Evolutionary conservation across 176 grass and related monocot species (phyloP), one percentile per base, ranked within the genome.

Genomic region (Avena sativa): DNA sequence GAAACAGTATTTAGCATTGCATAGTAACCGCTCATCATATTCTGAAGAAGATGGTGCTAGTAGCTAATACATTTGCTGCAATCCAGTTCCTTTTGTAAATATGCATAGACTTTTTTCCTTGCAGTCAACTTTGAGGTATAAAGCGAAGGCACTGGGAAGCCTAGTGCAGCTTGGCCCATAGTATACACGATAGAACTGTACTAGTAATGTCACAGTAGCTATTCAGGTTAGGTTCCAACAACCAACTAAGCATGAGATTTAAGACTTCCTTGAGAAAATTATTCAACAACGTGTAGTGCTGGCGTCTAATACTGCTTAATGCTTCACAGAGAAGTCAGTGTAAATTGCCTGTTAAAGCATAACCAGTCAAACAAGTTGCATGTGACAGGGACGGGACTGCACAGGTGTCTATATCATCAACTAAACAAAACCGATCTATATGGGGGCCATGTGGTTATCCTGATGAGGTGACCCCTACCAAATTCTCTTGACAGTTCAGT

Each of bases 341-440:
- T 75, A 21, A 10, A 40, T n/a, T 71, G 68, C 17, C 10, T 70
- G 15, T 14, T 40, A n/a, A 71, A 73, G 40, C 38, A 73, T 6
- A 12, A 44, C 4, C 34, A 43, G 70, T 73, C 70, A 73, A 73
- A 48, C 20, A 73, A 73, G 43, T 21, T 73, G 21, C 38, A 19
- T 59, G 14, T 46, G 70, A 84, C 13, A 74, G 56, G 20, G 58
- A 75, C 55, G 2, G 64, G 55, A 84, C 26, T 63, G 23, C 53
- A 70, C 53, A 79, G 52, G 40, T 68, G 40, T 79, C 53, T 12
- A 62, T 10, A 62, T 78, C 74, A 79, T 62, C 20, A 75, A 75
- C 44, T 50, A 75, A 74, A 74, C 20, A 49, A 25, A 73, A n/a
- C 40, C 10, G 2, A 12, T 21, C 70, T 73, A 3, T n/a, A 46